Evolutionary conservation across 257 asterid genomes (phyloP).

Genomic region (Salvia miltiorrhiza): DNA sequence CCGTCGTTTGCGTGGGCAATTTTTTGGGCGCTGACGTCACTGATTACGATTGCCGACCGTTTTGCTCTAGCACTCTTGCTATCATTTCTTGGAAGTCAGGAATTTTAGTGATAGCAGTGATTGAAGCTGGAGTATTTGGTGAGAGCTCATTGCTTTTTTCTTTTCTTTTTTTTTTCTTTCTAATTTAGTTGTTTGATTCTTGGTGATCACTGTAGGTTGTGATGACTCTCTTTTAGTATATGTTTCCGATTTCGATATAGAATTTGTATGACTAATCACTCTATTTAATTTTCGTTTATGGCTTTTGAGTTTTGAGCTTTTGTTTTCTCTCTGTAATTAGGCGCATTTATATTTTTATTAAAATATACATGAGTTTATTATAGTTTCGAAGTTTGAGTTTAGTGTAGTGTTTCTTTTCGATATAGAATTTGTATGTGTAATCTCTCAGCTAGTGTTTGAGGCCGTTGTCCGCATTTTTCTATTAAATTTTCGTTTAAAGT

Average conservation of each 20-base stretch:
- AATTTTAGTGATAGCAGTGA: background rate
- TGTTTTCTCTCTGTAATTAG: background rate
- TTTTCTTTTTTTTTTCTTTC: background rate
- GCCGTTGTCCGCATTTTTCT: background rate
- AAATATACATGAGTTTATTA: background rate
- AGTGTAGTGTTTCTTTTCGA: background rate
- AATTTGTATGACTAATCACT: background rate
- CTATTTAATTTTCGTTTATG: background rate
- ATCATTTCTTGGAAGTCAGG: background rate
- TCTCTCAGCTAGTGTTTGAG: background rate
- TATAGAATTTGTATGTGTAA: slow-evolving; percentile 2
- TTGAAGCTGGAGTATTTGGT: slow-evolving; percentile 13
- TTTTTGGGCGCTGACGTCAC: slow-evolving; percentile 16
- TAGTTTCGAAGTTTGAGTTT: too few species aligned
- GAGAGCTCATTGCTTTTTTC: background rate
- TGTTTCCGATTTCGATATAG: background rate
- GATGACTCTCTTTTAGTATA: background rate
- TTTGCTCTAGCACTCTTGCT: background rate
- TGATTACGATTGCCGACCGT: slow-evolving; percentile 21
- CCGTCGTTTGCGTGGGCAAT: background rate
- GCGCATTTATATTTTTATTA: background rate
- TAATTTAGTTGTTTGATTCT: background rate
- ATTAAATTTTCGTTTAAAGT: background rate
- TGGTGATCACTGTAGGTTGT: background rate
- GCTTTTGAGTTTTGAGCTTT: background rate